Conservation (phyloP, 495 filamentous ascomycete genomes). For the Xylaria scruposa region DNA sequence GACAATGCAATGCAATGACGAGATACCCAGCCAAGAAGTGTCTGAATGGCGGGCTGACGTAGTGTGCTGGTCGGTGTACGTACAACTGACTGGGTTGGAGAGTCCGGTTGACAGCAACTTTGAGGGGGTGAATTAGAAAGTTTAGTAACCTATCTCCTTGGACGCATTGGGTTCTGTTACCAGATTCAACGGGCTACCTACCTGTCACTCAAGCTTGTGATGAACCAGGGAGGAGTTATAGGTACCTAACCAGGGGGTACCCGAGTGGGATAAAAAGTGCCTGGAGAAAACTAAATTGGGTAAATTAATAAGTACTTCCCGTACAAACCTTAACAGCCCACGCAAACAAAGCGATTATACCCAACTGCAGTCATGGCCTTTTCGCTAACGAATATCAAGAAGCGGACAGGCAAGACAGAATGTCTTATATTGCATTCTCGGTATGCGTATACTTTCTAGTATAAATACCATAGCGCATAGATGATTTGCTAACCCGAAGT, state of each 20-base stretch:
- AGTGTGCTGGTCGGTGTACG: conserved; percentile 1
- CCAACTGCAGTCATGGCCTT: not conserved
- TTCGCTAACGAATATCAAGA: conserved; percentile 4
- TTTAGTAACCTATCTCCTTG: not conserved
- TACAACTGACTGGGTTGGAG: too few relatives aligned
- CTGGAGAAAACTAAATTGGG: not conserved
- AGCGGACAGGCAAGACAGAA: not conserved
- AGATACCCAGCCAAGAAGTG: not conserved
- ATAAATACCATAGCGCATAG: not conserved
- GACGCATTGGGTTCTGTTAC: conserved; percentile 7
- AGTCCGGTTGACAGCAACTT: not conserved
- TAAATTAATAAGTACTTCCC: not conserved
- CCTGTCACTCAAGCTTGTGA: conserved; percentile 7
- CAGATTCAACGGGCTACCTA: not conserved
- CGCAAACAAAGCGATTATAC: not conserved
- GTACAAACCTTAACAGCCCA: not conserved
- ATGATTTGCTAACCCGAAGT: not conserved
- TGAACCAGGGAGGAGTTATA: not conserved
- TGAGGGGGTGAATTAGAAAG: not conserved
- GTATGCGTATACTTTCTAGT: not conserved
- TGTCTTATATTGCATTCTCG: not conserved
- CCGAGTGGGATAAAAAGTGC: not conserved
- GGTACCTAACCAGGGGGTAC: not conserved
- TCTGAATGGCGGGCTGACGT: not conserved
- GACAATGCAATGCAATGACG: conserved; percentile 8